phyloP scores from a whole-genome alignment of 1,284 basidiomycete genomes.

The Thelephora terrestris region DNA sequence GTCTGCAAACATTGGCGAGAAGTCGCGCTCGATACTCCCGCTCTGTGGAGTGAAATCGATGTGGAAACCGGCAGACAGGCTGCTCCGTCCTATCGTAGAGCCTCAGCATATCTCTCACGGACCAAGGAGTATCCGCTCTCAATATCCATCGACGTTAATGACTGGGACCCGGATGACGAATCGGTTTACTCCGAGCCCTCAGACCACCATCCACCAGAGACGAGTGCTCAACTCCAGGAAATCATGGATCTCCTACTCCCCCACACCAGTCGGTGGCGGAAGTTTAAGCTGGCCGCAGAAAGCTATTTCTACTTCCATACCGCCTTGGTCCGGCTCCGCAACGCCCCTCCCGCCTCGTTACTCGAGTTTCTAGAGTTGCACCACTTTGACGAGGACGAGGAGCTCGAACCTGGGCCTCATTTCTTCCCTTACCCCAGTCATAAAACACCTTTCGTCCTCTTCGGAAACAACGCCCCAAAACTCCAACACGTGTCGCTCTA shows the following conservation, averaged over 20 bases:
- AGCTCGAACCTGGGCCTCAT: conserved; percentile 19
- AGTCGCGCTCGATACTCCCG: conserved; percentile 23
- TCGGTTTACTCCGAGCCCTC: conserved; percentile 5
- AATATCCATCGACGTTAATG: conserved; percentile 31
- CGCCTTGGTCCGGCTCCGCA: conserved; percentile 32
- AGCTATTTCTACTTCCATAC: conserved; percentile 36
- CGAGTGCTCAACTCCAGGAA: conserved; percentile 1
- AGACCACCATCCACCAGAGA: not conserved
- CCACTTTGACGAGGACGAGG: conserved; percentile 28
- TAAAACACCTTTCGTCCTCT: conserved; percentile 31
- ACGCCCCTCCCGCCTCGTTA: conserved; percentile 33
- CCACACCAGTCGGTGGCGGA: conserved; percentile 40
- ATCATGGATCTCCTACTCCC: conserved; percentile 42
- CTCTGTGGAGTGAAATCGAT: conserved; percentile 23
- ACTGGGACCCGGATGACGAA: conserved; percentile 2
- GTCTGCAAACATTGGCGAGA: conserved; percentile 29
- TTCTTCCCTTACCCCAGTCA: conserved; percentile 9
- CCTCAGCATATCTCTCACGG: conserved; percentile 33
- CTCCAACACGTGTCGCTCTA: conserved; percentile 39
- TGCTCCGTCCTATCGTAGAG: conserved; percentile 26
- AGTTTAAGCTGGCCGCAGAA: conserved; percentile 33
- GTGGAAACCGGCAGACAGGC: conserved; percentile 17
- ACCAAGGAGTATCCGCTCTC: conserved; percentile 36
- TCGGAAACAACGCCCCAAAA: conserved; percentile 44
- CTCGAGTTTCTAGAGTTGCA: conserved; percentile 42